Evolutionary conservation across 306 rosid species (phyloP), one percentile per base, ranked within the genome.

Genomic region (Cucurbita moschata): DNA sequence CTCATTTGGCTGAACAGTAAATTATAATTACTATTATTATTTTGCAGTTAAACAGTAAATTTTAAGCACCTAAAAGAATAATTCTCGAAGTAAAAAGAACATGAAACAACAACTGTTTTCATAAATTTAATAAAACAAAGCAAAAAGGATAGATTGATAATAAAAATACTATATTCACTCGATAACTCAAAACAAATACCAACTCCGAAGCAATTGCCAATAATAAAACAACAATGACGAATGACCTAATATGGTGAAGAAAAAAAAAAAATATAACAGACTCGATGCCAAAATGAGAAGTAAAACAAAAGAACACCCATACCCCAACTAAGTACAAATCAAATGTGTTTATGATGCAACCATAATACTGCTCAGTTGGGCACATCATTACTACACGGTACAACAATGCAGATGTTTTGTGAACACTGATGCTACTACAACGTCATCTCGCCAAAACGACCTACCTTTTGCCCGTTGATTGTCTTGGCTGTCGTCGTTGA

Each of bases 81-180:
- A 49, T 11, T 50, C 54, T 50, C n/a, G 23, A 21, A 21, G 23
- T 21, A 0, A 21, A 21, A 21, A 21, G 23, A 21, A 21, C 23
- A 21, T 21, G 23, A 21, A 21, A 21, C 11, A 52, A 5, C 56
- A 16, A 15, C 7, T 21, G 18, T 19, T 18, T 9, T 9, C 4
- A 18, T 54, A 54, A 54, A 54, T 54, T 7, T 6, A 50, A 50
- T 50, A 54, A 6, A 54, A 18, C 18, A 54, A 56, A 56, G 12
- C 19, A 55, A 47, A 26, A 5, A 35, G 30, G 30, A 15, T 39
- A 63, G 30, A 44, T 16, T 30, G 7, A 69, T 69, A 69, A 69
- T 69, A 50, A 30, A 69, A 44, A 69, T 50, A 26, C 43, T 69
- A 69, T 69, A 69, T 69, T 69, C 74, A 69, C 74, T 69, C 74